A percentile compares a stretch with the other conserved stretches of the same genome.
phyloP scores from a whole-genome alignment of 352 stramenopile species.

The Pythium insidiosum region DNA sequence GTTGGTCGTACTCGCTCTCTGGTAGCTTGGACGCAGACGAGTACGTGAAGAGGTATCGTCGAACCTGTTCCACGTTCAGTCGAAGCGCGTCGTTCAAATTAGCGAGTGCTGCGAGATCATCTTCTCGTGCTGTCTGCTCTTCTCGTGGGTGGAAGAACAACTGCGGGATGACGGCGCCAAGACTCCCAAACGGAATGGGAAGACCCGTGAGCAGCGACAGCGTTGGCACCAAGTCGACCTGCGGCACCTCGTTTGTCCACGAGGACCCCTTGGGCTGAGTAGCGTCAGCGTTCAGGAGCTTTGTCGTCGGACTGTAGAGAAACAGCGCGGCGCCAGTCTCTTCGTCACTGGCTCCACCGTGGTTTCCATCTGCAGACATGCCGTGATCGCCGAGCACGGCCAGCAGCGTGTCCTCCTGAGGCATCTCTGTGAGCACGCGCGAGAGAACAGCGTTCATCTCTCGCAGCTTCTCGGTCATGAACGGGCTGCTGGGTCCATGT shows the following conservation, averaged over 20 bases:
- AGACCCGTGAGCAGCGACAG: conserved; percentile 91
- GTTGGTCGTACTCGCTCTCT: conserved; percentile 36
- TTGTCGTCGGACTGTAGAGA: conserved; percentile 61
- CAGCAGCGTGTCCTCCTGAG: conserved; percentile 69
- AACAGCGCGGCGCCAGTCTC: conserved; percentile 95
- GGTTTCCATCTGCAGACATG: conserved; percentile 98
- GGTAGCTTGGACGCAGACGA: conserved; percentile 59
- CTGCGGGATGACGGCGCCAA: conserved; percentile 91
- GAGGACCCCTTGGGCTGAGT: neutral
- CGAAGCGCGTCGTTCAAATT: conserved; percentile 56
- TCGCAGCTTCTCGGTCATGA: conserved; percentile 93
- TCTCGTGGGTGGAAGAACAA: conserved; percentile 55
- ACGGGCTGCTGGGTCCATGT: conserved; percentile 89
- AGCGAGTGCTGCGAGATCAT: conserved; percentile 19
- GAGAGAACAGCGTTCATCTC: conserved; percentile 94
- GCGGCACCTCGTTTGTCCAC: conserved; percentile 47
- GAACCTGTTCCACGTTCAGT: conserved; percentile 82
- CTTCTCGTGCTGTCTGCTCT: neutral
- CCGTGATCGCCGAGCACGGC: conserved; percentile 97
- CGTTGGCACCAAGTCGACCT: conserved; percentile 97
- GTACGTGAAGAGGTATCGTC: conserved; percentile 67
- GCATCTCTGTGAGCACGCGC: conserved; percentile 57
- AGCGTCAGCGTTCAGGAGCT: neutral
- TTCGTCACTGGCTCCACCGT: conserved; percentile 94
- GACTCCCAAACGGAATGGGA: conserved; percentile 94